Percentiles rank a stretch among this genome's conserved stretches.
phyloP scores from a whole-genome alignment of 441 rosid species.

The Arabidopsis lyrata region DNA sequence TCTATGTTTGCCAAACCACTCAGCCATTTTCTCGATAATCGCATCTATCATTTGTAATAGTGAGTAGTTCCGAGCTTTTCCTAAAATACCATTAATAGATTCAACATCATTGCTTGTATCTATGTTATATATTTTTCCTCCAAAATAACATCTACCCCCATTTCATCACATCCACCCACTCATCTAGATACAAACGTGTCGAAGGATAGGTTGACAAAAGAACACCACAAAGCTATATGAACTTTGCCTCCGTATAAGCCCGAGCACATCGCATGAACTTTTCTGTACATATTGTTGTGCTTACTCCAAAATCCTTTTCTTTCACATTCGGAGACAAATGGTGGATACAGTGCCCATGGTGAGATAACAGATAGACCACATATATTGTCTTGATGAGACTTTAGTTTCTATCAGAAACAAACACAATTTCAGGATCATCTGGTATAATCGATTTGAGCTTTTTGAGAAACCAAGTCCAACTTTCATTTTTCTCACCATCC shows the following conservation, averaged over 20 bases:
- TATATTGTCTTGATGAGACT: not conserved
- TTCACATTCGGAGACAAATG: not conserved
- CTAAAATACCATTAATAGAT: not conserved
- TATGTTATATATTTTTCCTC: not conserved
- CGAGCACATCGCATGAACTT: not conserved
- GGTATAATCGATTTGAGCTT: not conserved
- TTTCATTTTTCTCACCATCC: not conserved
- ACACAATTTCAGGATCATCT: not conserved
- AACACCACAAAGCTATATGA: not conserved
- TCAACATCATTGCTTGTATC: not conserved
- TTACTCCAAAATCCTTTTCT: not conserved
- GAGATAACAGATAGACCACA: not conserved
- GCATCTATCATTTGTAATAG: not conserved
- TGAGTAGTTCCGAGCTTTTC: not conserved
- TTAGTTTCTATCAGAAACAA: not conserved
- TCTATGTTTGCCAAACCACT: too few species aligned
- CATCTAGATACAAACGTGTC: not conserved
- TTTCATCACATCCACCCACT: too few species aligned
- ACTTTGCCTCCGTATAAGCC: not conserved
- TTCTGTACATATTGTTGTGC: not conserved
- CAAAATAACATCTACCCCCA: not conserved
- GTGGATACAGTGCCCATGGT: not conserved
- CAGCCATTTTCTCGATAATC: not conserved
- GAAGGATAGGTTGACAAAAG: not conserved
- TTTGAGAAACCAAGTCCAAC: not conserved